phyloP scores from a whole-genome alignment of 176 grass and related monocot species.

The Poa pratensis region DNA sequence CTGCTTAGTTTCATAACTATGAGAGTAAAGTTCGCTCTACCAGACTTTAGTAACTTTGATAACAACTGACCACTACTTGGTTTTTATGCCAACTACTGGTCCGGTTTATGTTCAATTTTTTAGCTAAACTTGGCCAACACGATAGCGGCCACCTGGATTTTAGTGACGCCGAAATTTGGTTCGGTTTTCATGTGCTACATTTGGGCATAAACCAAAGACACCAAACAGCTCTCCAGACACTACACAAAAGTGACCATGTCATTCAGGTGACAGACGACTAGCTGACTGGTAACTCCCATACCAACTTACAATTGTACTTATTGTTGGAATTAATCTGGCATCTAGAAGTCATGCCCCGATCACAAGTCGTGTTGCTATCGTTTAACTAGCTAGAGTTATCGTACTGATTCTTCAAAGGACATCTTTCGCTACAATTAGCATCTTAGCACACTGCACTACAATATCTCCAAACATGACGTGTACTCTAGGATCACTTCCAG shows the following conservation, averaged over 20 bases:
- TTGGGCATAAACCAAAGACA: constrained; percentile 14
- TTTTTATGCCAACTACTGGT: background rate
- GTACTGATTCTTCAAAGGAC: constrained; percentile 10
- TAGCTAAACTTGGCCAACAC: background rate
- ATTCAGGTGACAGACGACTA: constrained; percentile 5
- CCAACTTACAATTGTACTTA: background rate
- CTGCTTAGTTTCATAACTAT: constrained; percentile 8
- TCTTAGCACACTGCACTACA: constrained; percentile 5
- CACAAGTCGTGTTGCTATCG: background rate
- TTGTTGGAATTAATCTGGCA: constrained; percentile 5
- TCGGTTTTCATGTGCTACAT: constrained; percentile 1
- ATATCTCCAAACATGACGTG: constrained; percentile 5
- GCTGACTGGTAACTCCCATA: background rate
- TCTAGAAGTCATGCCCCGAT: constrained; percentile 2
- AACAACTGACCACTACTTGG: background rate
- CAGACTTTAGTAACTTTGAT: background rate
- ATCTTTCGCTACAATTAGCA: constrained; percentile 4
- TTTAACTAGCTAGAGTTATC: constrained; percentile 16
- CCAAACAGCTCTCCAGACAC: background rate
- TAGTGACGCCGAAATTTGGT: background rate
- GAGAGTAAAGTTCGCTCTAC: background rate
- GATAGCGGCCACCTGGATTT: background rate
- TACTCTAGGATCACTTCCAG: constrained; percentile 18
- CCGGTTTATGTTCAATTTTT: constrained; percentile 1
- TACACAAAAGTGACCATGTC: background rate